Conservation (phyloP, 2,329 filamentous ascomycete species). For the Trichoderma sp. region DNA sequence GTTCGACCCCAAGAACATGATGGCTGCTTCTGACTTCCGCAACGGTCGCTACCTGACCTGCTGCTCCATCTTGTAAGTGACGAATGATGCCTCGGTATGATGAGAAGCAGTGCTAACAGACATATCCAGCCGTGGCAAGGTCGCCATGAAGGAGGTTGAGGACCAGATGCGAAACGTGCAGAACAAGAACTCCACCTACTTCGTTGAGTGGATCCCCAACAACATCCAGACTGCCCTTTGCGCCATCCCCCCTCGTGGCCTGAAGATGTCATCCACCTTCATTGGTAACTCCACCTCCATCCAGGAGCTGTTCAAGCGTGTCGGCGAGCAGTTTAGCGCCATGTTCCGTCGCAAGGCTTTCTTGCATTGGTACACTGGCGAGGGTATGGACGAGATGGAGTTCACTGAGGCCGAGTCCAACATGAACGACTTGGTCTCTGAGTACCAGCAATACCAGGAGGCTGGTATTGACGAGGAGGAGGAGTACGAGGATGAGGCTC, state of each 20-base stretch:
- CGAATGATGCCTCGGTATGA: not conserved
- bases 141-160: slow-evolving; percentile 99
- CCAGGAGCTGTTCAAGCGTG: slow-evolving; percentile 99
- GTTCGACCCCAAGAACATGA: slow-evolving; percentile 99
- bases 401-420: slow-evolving; percentile 99
- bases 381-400: slow-evolving; percentile 99
- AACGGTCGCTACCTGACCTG: slow-evolving; percentile 99
- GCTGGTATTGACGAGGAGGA: slow-evolving; percentile 95
- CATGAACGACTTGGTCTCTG: slow-evolving; percentile 99
- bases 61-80: slow-evolving; percentile 90
- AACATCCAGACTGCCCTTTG: slow-evolving; percentile 99
- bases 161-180: slow-evolving; percentile 99
- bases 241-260: slow-evolving; percentile 95
- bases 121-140: slow-evolving; percentile 80
- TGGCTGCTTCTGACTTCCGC: slow-evolving; percentile 99
- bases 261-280: slow-evolving; percentile 99
- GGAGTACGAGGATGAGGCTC: slow-evolving; percentile 87
- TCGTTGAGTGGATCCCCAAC: slow-evolving; percentile 99
- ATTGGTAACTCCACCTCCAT: slow-evolving; percentile 99
- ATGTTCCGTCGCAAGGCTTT: slow-evolving; percentile 99
- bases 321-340: slow-evolving; percentile 98
- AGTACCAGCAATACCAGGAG: slow-evolving; percentile 99
- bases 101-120: slow-evolving; percentile 24
- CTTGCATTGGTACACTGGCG: slow-evolving; percentile 99
- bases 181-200: slow-evolving; percentile 99